A percentile compares a stretch with the other conserved stretches of the same genome.
Evolutionary conservation across 129 eudicot genomes (phyloP).

Genomic region (Artemisia argyi): DNA sequence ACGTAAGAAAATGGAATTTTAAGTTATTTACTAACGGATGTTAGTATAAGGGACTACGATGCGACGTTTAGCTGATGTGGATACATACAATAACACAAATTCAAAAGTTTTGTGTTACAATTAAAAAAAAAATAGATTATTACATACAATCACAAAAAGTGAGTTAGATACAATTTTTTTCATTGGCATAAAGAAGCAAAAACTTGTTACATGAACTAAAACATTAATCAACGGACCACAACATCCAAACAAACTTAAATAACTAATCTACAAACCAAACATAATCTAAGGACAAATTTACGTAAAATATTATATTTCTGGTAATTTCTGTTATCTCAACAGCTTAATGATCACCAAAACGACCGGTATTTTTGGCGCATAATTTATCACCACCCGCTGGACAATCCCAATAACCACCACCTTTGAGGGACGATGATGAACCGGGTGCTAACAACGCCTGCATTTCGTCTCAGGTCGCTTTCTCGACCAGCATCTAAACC

Average conservation of each 20-base stretch:
- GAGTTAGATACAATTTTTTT: no score
- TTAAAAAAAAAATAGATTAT: no score
- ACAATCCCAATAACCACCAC: constrained; percentile 28
- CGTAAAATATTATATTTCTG: neutral
- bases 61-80: no score
- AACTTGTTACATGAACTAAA: neutral
- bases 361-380: constrained; percentile 27
- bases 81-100: no score
- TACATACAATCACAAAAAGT: no score
- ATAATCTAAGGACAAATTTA: neutral
- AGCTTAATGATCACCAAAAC: constrained; percentile 20
- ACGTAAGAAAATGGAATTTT: no score
- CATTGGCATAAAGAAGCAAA: no score
- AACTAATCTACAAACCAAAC: neutral
- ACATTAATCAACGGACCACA: neutral
- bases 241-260: neutral
- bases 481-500: constrained; percentile 39
- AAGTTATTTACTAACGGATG: no score
- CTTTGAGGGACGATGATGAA: constrained; percentile 57
- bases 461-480: constrained; percentile 51
- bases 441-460: constrained; percentile 60
- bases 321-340: constrained; percentile 19
- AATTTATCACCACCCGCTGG: constrained; percentile 31
- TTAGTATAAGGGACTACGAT: no score
- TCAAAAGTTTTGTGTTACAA: no score